A percentile compares a stretch with the other conserved stretches of the same genome.
Evolutionary conservation across 1,284 basidiomycete species (phyloP).

Genomic region (Rugosomyces carneus): DNA sequence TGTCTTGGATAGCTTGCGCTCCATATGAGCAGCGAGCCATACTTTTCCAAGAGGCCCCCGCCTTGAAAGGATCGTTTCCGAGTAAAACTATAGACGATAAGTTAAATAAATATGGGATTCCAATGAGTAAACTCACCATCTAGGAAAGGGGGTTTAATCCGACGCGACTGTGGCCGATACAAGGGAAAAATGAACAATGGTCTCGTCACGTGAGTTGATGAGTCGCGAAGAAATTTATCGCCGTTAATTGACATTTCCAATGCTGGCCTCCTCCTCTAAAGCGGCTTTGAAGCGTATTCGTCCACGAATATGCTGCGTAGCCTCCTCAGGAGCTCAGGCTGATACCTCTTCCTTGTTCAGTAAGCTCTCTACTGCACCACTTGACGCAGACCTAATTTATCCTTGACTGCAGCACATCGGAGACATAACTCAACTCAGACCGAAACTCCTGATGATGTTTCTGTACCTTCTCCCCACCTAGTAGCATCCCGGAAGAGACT

Average conservation of each 20-base stretch:
- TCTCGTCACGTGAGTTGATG: slow-evolving; percentile 9
- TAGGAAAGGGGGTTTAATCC: slow-evolving; percentile 17
- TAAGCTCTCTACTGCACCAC: slow-evolving; percentile 5
- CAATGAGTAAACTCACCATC: slow-evolving; percentile 27
- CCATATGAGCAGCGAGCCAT: slow-evolving; percentile 99
- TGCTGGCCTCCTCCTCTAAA: slow-evolving; percentile 38
- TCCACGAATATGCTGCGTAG: slow-evolving; percentile 5
- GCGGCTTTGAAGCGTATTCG: slow-evolving; percentile 25
- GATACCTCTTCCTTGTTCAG: neutral
- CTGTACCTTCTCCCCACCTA: slow-evolving; percentile 10
- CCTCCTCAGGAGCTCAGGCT: neutral
- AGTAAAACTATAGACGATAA: slow-evolving; percentile 64
- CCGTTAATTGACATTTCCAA: slow-evolving; percentile 13
- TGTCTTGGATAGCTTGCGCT: slow-evolving; percentile 94
- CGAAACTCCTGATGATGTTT: slow-evolving; percentile 4
- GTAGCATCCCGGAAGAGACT: slow-evolving; percentile 18
- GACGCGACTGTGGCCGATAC: slow-evolving; percentile 23
- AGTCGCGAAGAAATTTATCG: neutral
- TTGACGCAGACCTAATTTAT: neutral
- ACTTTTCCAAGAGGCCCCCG: slow-evolving; percentile 93
- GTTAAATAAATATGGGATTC: neutral
- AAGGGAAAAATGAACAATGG: slow-evolving; percentile 8
- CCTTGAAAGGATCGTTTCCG: slow-evolving; percentile 88
- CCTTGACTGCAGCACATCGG: slow-evolving; percentile 1
- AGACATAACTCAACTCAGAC: slow-evolving; percentile 9